Evolutionary conservation across 2,329 filamentous ascomycete genomes (phyloP), one percentile per base, ranked within the genome.

Genomic region (Colletotrichum sp.): DNA sequence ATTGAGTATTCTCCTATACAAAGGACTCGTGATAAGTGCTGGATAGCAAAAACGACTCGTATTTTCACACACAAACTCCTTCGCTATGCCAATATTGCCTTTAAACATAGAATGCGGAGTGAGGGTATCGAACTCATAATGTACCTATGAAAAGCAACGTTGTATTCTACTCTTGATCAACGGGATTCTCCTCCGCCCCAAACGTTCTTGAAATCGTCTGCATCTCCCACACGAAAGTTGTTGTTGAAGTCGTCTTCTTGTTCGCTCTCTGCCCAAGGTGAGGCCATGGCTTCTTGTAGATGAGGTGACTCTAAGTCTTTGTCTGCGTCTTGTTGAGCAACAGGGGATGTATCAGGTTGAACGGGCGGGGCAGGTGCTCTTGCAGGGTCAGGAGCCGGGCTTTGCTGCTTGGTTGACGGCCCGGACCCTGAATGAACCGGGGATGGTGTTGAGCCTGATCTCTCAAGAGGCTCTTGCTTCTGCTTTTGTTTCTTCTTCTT

Each of bases 181-280:
- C 62, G 69, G 55, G 69, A 65, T 69, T 71, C 70, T 26, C 67
- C 59, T 8, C 71, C 63, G 55, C 80, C 83, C 88, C 88, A 89
- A n/a, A 88, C 86, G 76, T 89, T 89, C 24, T 83, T 82, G 76
- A 88, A 89, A 72, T 87, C 87, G 5, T 88, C 87, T 32, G 82
- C 82, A 21, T 85, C 84, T n/a, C 83, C 78, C 4, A 85, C 77
- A 18, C 71, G 74, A 44, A 78, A 76, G 44, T 69, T 76, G 16
- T 66, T 67, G 26, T 74, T 64, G 28, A 77, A 69, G 9, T 68
- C 62, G 7, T 77, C 69, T 21, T 77, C 71, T 34, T 63, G 68
- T 26, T 75, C 74, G 34, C 67, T 72, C 30, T 73, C 68, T 5
- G 76, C 76, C 77, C 77, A 78, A 6, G 77, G 77, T 18, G 77